phyloP scores from a whole-genome alignment of 2,329 filamentous ascomycete genomes.

The Botrytis pseudocinerea region DNA sequence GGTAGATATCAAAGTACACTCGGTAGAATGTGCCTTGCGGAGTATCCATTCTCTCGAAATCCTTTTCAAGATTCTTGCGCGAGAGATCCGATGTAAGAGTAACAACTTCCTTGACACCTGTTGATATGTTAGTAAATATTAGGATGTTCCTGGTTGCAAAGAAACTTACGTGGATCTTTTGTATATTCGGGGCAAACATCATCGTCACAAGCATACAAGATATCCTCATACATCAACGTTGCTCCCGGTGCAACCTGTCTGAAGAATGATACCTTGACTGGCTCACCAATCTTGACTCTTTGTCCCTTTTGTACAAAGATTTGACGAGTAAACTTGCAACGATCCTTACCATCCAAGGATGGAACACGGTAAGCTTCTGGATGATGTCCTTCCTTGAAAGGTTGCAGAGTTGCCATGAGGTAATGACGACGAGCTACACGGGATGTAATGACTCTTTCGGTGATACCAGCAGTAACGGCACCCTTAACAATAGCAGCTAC shows the following conservation, averaged over 20 bases:
- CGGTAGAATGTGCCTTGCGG: slow-evolving; percentile 96
- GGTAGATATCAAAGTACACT: slow-evolving; percentile 76
- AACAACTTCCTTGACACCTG: slow-evolving; percentile 98
- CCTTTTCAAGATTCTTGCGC: slow-evolving; percentile 97
- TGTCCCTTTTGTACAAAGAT: slow-evolving; percentile 99
- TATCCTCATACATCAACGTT: slow-evolving; percentile 99
- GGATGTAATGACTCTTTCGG: slow-evolving; percentile 92
- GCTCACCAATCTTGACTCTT: slow-evolving; percentile 98
- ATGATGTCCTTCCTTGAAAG: slow-evolving; percentile 98
- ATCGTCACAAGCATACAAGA: slow-evolving; percentile 95
- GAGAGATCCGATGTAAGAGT: slow-evolving; percentile 96
- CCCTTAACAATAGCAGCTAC: slow-evolving; percentile 98
- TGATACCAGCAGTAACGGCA: slow-evolving; percentile 95
- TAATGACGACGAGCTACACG: slow-evolving; percentile 97
- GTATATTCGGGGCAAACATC: slow-evolving; percentile 98
- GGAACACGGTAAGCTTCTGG: slow-evolving; percentile 97
- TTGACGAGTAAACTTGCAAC: slow-evolving; percentile 97
- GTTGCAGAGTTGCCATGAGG: slow-evolving; percentile 97
- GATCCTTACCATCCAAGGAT: slow-evolving; percentile 92
- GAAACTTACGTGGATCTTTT: slow-evolving; percentile 91
- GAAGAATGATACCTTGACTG: slow-evolving; percentile 98
- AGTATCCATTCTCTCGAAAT: slow-evolving; percentile 99
- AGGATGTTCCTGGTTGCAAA: background rate
- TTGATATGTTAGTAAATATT: slow-evolving; percentile 36
- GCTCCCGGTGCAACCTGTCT: slow-evolving; percentile 94